Base-by-base conservation (phyloP, 2,329 filamentous ascomycete genomes). In the Beauveria asiatica region DNA sequence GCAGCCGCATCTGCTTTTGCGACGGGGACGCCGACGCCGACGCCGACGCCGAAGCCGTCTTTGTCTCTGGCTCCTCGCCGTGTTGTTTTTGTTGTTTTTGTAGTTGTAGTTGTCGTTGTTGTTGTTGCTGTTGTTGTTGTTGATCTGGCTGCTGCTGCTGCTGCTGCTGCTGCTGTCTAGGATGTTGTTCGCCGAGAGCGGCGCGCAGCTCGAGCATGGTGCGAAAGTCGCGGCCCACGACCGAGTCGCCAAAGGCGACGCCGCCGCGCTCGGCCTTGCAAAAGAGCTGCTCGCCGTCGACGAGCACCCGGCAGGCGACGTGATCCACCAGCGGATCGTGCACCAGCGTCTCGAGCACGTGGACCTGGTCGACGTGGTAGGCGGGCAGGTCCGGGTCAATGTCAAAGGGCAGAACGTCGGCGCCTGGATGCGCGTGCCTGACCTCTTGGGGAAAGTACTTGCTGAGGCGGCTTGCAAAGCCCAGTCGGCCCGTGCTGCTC, bases 261-360 rank as follows among this genome's bases (percentile, higher is more conserved):
- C 58, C 58, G 51, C 58, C 58, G 58, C 58, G 51, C 44, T 60
- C 58, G 19, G 58, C 58, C 44, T 60, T 60, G 50, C 50, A 55
- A 6, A 60, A 60, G 13, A 60, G n/a, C 9, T 27, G 44, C 51
- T 60, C 51, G 30, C 58, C 58, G 44, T 50, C 16, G 23, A 60
- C 51, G 23, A 27, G 51, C 11, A 60, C 58, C 8, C 27, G 27
- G 45, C 58, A 55, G 30, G 58, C 58, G 45, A 60, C 37, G 51
- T 60, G 51, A 17, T 54, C 51, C 19, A 21, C 58, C n/a, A 27
- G n/a, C 4, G 33, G 51, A 11, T 49, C n/a, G 44, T 42, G 42
- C 42, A 45, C 49, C 30, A 59, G 57, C 9, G 57, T 46, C 41
- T 60, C 50, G 30, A 60, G 42, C 5, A 60, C 58, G 6, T 7